Conservation (phyloP, 345 rosid genomes). For the Bretschneidera sinensis region DNA sequence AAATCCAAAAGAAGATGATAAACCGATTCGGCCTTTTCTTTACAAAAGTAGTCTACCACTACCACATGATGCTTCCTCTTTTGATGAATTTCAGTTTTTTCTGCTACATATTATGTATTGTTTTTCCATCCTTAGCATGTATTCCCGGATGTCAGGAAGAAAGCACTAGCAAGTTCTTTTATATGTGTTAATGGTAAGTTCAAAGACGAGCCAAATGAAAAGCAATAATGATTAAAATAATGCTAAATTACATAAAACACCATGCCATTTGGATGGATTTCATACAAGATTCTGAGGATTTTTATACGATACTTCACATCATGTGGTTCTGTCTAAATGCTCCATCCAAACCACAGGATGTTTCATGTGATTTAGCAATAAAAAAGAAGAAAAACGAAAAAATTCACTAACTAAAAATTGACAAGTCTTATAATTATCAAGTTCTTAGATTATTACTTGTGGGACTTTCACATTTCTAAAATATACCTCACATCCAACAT, state of each 20-base stretch:
- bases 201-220: too few relatives aligned
- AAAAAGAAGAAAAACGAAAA: not conserved
- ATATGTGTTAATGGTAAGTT: not conserved
- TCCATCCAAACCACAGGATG: too few relatives aligned
- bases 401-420: not conserved
- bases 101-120: too few relatives aligned
- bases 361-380: too few relatives aligned
- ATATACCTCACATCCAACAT: conserved; percentile 70
- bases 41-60: too few relatives aligned
- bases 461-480: not conserved
- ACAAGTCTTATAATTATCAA: not conserved
- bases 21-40: too few relatives aligned
- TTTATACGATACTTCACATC: too few relatives aligned
- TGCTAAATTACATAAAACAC: too few relatives aligned
- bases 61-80: not conserved
- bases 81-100: not conserved
- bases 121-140: not conserved
- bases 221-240: too few relatives aligned
- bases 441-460: not conserved
- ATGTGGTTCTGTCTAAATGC: too few relatives aligned
- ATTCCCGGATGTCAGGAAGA: not conserved
- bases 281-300: not conserved
- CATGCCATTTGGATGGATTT: too few relatives aligned
- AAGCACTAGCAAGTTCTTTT: not conserved
- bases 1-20: not conserved